Conservation (phyloP, 352 stramenopile genomes). For the Globisporangium perplexum region DNA sequence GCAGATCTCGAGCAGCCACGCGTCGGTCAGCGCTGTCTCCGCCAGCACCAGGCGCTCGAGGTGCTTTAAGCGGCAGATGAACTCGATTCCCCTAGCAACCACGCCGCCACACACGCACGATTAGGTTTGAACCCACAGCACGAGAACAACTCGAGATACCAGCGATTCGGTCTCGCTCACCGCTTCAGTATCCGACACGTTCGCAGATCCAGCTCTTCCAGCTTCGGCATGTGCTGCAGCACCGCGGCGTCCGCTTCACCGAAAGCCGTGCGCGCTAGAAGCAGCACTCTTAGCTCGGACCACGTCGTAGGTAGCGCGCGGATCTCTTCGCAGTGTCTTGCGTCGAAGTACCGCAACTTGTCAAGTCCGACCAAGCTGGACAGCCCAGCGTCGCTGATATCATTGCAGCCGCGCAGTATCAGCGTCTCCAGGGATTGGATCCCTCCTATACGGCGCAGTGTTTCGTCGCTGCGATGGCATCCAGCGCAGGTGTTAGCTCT, state of each 20-base stretch:
- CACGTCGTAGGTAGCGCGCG: constrained; percentile 46
- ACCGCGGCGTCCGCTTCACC: constrained; percentile 53
- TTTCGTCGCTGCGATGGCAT: constrained; percentile 19
- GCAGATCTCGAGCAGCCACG: constrained; percentile 57
- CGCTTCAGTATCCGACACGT: constrained; percentile 67
- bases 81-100: constrained; percentile 45
- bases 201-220: constrained; percentile 61
- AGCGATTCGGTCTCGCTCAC: constrained; percentile 17
- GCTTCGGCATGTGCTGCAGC: constrained; percentile 37
- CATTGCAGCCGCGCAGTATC: constrained; percentile 38
- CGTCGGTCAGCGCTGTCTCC: constrained; percentile 58
- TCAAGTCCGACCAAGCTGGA: constrained; percentile 18
- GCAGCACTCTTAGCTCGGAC: constrained; percentile 42
- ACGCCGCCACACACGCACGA: neutral
- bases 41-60: constrained; percentile 51
- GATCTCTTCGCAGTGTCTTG: constrained; percentile 55
- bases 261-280: constrained; percentile 60
- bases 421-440: constrained; percentile 32
- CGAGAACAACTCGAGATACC: neutral
- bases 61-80: constrained; percentile 47
- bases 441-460: constrained; percentile 25
- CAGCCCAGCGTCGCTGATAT: constrained; percentile 32
- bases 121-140: neutral
- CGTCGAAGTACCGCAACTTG: constrained; percentile 59
- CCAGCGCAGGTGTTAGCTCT: neutral